Conservation (phyloP, 345 rosid genomes). For the Eutrema heterophyllum region DNA sequence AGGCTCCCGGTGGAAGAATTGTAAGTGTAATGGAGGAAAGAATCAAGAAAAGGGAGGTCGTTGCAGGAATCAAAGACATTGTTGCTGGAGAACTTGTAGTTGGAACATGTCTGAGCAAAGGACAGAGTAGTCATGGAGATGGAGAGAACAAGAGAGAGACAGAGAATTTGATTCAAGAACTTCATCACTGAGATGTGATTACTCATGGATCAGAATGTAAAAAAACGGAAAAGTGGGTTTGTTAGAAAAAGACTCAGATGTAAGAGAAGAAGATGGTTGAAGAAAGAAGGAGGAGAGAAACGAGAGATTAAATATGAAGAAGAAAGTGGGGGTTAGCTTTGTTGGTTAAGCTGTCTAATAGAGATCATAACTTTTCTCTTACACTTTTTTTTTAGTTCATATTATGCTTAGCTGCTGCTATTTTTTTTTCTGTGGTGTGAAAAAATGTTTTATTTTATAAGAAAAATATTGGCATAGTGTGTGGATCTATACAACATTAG, state of each 20-base stretch:
- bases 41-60: slow-evolving; percentile 68
- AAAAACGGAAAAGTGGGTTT: neutral
- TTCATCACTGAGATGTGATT: slow-evolving; percentile 8
- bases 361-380: neutral
- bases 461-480: neutral
- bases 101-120: slow-evolving; percentile 50
- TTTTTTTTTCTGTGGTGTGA: no score
- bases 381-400: neutral
- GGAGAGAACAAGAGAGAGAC: slow-evolving; percentile 19
- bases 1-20: slow-evolving; percentile 50
- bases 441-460: neutral
- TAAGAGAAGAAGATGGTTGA: slow-evolving; percentile 17
- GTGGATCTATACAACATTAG: neutral
- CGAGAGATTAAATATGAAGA: slow-evolving; percentile 22
- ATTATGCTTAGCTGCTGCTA: neutral
- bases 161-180: slow-evolving; percentile 12
- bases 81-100: slow-evolving; percentile 60
- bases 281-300: slow-evolving; percentile 8
- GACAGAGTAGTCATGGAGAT: slow-evolving; percentile 12
- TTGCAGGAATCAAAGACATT: slow-evolving; percentile 53
- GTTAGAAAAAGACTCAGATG: neutral
- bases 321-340: slow-evolving; percentile 28
- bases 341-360: slow-evolving; percentile 33
- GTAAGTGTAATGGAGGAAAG: slow-evolving; percentile 68
- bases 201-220: slow-evolving; percentile 3